phyloP scores from a whole-genome alignment of 2,329 filamentous ascomycete genomes.

The Lasiodiplodia citricola region DNA sequence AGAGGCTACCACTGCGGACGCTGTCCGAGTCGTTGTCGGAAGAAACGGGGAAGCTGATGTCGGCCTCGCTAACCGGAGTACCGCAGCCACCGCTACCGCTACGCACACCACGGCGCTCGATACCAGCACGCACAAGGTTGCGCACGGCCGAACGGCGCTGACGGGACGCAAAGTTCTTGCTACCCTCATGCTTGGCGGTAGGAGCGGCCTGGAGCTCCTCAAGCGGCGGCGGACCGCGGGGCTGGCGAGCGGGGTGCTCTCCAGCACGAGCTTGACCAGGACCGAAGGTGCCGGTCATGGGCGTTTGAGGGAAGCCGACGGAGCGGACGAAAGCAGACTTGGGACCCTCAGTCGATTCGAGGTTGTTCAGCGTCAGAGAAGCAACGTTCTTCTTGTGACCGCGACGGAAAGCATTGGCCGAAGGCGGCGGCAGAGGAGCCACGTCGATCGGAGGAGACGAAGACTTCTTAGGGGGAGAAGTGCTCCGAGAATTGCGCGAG shows the following conservation, averaged over 20 bases:
- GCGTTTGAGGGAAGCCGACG: slow-evolving; percentile 75
- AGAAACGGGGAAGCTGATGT: slow-evolving; percentile 68
- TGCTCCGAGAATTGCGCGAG: slow-evolving; percentile 59
- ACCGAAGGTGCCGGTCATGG: slow-evolving; percentile 83
- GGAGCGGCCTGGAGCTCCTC: slow-evolving; percentile 91
- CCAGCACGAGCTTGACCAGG: slow-evolving; percentile 92
- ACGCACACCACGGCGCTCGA: slow-evolving; percentile 77
- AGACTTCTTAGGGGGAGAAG: slow-evolving; percentile 65
- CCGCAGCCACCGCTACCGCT: slow-evolving; percentile 74
- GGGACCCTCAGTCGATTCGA: slow-evolving; percentile 65
- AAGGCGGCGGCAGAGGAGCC: slow-evolving; percentile 80
- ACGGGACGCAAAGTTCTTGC: slow-evolving; percentile 94
- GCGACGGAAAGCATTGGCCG: slow-evolving; percentile 89
- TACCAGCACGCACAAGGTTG: slow-evolving; percentile 87
- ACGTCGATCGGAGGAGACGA: slow-evolving; percentile 73
- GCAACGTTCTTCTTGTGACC: slow-evolving; percentile 85
- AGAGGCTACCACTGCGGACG: slow-evolving; percentile 82
- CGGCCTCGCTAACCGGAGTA: slow-evolving; percentile 86
- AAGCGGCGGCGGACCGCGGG: slow-evolving; percentile 85
- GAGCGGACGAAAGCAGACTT: slow-evolving; percentile 68
- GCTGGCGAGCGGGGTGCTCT: slow-evolving; percentile 92
- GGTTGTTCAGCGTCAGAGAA: slow-evolving; percentile 68
- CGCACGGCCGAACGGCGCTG: slow-evolving; percentile 90
- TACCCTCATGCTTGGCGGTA: slow-evolving; percentile 90
- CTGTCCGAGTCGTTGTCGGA: slow-evolving; percentile 66